Base-by-base conservation (phyloP, 83 land plant genomes). In the Thuja plicata region DNA sequence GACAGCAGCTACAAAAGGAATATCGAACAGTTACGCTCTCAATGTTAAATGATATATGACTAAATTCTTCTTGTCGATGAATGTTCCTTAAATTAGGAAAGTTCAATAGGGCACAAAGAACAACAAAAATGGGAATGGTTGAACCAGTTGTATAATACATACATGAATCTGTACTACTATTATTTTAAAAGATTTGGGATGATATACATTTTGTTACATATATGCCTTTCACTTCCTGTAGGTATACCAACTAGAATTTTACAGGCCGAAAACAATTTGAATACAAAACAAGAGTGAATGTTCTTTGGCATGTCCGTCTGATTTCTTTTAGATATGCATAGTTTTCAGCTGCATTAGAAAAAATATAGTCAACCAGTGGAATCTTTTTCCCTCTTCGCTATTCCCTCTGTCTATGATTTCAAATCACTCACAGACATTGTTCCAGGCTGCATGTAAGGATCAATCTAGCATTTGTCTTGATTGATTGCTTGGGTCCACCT, bases 401-500 rank as follows among this genome's bases (percentile, higher is more conserved):
- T 76, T 35, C 79, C 34, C 79, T 34, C 12, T 34, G 38, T 34
- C 38, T 76, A 17, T 11, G 38, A 76, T 3, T 76, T 34, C 2
- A 76, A 35, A 13, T 76, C 11, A 76, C 40, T 76, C 38, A 4
- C 35, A 34, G 79, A 19, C 7, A 34, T 76, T 32, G 38, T 76
- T 32, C 35, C 35, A 76, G 79, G 79, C 79, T 76, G 79, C 38
- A 81, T 81, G 88, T 87, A 96, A 40, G 96, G 96, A 91, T 96
- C 94, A 27, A 79, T 84, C 97, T 96, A 96, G 84, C 93, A 92
- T 45, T 50, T 88, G 78, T 96, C 97, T 52, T 86, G 89, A 78
- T 88, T 60, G 4, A 85, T 92, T 17, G 97, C 94, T 38, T 88
- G 70, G 4, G 88, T 83, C 97, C 97, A 96, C 81, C 97, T 92